phyloP scores from a whole-genome alignment of 192 early-diverging fungal species.

The Dispira parvispora region DNA sequence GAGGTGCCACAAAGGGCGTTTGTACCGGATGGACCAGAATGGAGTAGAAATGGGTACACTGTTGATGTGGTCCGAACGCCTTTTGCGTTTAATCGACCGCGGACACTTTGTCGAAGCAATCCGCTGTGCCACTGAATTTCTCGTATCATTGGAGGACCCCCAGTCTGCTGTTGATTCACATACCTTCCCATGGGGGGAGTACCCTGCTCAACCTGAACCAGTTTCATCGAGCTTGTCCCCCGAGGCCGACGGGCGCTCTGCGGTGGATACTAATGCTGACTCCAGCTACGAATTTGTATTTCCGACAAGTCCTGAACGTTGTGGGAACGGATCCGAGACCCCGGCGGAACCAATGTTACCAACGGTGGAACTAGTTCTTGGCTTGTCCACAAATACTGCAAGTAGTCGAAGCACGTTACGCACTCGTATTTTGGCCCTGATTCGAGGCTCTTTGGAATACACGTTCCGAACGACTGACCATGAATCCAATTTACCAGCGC shows the following conservation, averaged over 20 bases:
- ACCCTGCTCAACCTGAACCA: no score
- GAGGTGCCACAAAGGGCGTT: constrained; percentile 5
- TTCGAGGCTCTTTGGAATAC: neutral
- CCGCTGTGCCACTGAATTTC: neutral
- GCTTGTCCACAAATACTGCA: neutral
- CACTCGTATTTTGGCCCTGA: neutral
- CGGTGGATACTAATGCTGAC: neutral
- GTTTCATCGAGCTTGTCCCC: no score
- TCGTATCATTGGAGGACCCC: neutral
- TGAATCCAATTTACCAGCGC: no score
- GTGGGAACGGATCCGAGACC: neutral
- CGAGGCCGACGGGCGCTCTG: neutral
- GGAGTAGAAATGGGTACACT: neutral
- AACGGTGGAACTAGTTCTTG: neutral
- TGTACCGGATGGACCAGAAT: neutral
- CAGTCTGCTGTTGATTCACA: no score
- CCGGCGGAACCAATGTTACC: neutral
- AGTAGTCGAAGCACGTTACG: neutral
- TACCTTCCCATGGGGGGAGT: no score
- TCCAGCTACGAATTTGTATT: neutral
- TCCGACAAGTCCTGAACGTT: neutral
- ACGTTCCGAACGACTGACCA: neutral
- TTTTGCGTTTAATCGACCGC: neutral
- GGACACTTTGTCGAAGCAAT: constrained; percentile 5
- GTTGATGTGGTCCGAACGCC: constrained; percentile 8